Conservation (phyloP, 2,329 filamentous ascomycete species). For the Huntiella bhutanensis region DNA sequence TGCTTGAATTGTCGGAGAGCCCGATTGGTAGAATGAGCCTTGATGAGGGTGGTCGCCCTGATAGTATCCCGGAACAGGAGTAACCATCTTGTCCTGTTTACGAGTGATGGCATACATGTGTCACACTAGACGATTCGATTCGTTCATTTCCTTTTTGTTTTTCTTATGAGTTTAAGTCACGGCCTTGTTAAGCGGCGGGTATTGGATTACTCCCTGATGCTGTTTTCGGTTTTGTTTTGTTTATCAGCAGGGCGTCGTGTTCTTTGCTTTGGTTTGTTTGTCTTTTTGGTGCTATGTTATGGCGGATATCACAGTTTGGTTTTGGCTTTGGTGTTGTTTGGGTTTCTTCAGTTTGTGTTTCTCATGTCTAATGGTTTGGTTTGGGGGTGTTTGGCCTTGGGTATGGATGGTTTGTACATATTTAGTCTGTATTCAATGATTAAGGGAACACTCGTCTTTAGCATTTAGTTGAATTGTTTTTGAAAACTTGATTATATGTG, state of each 20-base stretch:
- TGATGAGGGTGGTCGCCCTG: conserved; percentile 25
- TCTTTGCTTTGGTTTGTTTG: conserved; percentile 2
- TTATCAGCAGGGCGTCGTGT: conserved; percentile 1
- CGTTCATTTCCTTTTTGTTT: background rate
- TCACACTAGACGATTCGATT: background rate
- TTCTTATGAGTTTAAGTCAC: background rate
- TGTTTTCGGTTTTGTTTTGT: conserved; percentile 2
- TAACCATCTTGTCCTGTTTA: background rate
- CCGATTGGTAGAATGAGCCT: conserved; percentile 34
- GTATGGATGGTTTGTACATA: too few species aligned
- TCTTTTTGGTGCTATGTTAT: conserved; percentile 1
- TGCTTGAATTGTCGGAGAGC: conserved; percentile 16
- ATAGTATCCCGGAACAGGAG: background rate
- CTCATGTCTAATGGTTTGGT: too few species aligned
- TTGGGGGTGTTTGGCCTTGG: too few species aligned
- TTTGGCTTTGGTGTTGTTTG: background rate
- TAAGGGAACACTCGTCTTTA: too few species aligned
- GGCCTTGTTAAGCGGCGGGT: too few species aligned
- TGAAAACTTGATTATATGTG: too few species aligned
- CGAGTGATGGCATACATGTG: background rate
- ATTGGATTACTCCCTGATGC: background rate
- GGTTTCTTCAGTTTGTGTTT: background rate
- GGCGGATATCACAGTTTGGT: background rate
- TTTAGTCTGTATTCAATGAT: too few species aligned
- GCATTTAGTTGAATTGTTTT: too few species aligned